Base-by-base conservation (phyloP, 129 eudicot species). In the Centaurea solstitialis region DNA sequence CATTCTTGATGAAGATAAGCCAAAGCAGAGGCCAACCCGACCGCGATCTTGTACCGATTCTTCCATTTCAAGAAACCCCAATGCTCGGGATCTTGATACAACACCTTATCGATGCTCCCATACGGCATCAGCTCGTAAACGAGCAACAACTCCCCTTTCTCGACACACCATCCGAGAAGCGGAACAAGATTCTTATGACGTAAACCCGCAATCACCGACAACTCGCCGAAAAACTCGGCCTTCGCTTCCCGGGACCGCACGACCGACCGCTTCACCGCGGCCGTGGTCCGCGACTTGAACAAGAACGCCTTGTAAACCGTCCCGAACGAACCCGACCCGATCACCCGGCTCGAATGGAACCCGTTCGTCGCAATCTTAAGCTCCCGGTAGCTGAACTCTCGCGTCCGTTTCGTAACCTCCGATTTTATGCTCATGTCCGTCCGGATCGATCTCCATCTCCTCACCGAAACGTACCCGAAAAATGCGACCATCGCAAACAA, bases 1-100 rank as follows among this genome's bases (percentile, higher is more conserved):
- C 98, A 94, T 79, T 94, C 98, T 75, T 88, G 98, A 81, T 94
- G 98, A 69, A 94, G 72, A 67, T 91, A 94, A 12, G 92, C 87
- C 75, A 94, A 68, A 76, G 84, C 98, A 15, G 97, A 91, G 53
- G 98, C 98, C 66, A 94, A 86, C 35, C 93, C 98, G 2, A 87
- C 71, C 0, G 93, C 97, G 11, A 91, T 91, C 6, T 91, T 87
- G 77, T 91, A 87, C 41, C 95, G 78, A 26, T 85, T 70, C 22
- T 67, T 21, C 98, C 97, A 94, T 20, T 83, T 26, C 30, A 26
- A 26, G 30, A 26, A 26, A 26, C 30, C 30, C 30, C 30, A 26
- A 2, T 26, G 30, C 1, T 26, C 30, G 30, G 30, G 30, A 26
- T 26, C 30, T 26, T 26, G 30, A 26, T 26, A 26, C 30, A 26